Percentiles rank a stretch among this genome's conserved stretches.
Conservation (phyloP, 1,284 basidiomycete species). For the Pseudozyma pruni region DNA sequence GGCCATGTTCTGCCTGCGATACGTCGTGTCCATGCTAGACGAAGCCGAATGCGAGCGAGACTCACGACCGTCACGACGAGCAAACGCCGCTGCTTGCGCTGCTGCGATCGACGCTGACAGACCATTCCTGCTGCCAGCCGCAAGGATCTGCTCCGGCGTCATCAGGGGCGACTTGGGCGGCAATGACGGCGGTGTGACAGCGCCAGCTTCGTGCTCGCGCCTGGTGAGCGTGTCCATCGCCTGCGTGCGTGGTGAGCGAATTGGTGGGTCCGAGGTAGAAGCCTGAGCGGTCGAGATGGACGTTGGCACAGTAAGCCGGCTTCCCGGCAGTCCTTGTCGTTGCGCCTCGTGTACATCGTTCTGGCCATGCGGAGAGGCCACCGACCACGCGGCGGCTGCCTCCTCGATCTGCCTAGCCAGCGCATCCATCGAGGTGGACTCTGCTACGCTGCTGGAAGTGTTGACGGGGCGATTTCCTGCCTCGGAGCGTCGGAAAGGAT, state of each 20-base stretch:
- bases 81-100: slow-evolving; percentile 43
- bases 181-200: slow-evolving; percentile 11
- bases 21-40: slow-evolving; percentile 7
- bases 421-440: slow-evolving; percentile 24
- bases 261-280: background rate
- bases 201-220: slow-evolving; percentile 9
- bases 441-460: background rate
- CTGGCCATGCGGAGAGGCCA: background rate
- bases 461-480: background rate
- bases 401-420: slow-evolving; percentile 33
- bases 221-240: slow-evolving; percentile 42
- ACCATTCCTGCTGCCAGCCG: slow-evolving; percentile 20
- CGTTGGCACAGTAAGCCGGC: slow-evolving; percentile 1
- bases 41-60: slow-evolving; percentile 9
- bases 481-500: slow-evolving; percentile 10
- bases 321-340: slow-evolving; percentile 1
- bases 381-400: slow-evolving; percentile 19
- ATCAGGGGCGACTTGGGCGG: slow-evolving; percentile 45
- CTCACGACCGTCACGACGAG: slow-evolving; percentile 15
- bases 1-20: background rate
- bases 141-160: slow-evolving; percentile 38
- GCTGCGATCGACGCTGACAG: slow-evolving; percentile 41
- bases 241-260: slow-evolving; percentile 42
- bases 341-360: background rate
- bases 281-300: background rate